Evolutionary conservation across 1,284 basidiomycete species (phyloP), one percentile per base, ranked within the genome.

Genomic region (Ustilago hordei): DNA sequence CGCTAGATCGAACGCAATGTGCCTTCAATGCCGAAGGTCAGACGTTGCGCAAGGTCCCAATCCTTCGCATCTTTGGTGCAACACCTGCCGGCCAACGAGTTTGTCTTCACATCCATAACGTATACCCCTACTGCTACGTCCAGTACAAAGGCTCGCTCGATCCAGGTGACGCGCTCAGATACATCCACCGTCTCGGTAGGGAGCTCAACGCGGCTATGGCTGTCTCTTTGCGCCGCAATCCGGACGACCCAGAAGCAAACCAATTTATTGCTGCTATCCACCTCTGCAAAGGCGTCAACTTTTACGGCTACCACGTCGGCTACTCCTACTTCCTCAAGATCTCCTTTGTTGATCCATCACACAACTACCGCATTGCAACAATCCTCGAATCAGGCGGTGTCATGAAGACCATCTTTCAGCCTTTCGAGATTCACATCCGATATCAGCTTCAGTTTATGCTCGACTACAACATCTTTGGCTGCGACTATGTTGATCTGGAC

Each of bases 401-500:
- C 15, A 76, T 82, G 90, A 90, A 55, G 93, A 90, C 79, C 67
- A 89, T 92, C 8, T 97, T 92, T 86, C 84, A 86, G 69, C 80
- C 85, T 8, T 84, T 78, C 64, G 96, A 99, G 87, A 93, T 92
- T 71, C 96, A 99, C 87, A 89, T 98, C 81, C 92, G 91, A 82
- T 98, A 92, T 85, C 88, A 91, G 50, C 89, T 98, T 31, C 95
- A 98, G 87, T 98, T 98, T 87, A 91, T 98, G 90, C 93, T 93
- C 85, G 96, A 99, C 87, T 95, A 94, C 86, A 95, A 95, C 69
- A 89, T 99, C 39, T 97, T 95, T 82, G 96, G 96, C 2, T 98
- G 96, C 85, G 95, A 93, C 9, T 93, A 92, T 90, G 88, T 98
- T 55, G 91, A 96, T 66, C 80, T 90, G 3, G 86, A 86, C 17